Percentiles rank a stretch among this genome's conserved stretches.
Conservation (phyloP, 1,284 basidiomycete genomes). For the Tremellales sp. region DNA sequence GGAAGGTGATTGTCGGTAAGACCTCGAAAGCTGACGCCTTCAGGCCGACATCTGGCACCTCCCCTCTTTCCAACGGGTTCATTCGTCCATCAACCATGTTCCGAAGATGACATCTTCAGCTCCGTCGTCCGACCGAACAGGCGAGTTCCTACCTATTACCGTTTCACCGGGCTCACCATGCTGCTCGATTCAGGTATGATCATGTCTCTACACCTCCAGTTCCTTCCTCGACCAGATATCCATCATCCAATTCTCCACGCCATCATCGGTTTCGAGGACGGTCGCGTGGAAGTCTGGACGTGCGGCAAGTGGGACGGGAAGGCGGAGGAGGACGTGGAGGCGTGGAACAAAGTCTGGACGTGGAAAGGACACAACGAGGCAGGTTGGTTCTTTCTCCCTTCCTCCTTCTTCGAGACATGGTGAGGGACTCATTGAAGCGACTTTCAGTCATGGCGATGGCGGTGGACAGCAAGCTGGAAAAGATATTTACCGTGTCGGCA, state of each 20-base stretch:
- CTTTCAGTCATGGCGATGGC: conserved; percentile 76
- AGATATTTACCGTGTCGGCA: conserved; percentile 75
- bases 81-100: conserved; percentile 57
- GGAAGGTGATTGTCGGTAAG: conserved; percentile 2
- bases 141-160: background rate
- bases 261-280: conserved; percentile 75
- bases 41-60: conserved; percentile 77
- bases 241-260: conserved; percentile 53
- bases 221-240: too few species aligned
- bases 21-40: conserved; percentile 3
- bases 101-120: conserved; percentile 7
- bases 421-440: too few species aligned
- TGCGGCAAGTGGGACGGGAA: conserved; percentile 41
- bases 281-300: conserved; percentile 63
- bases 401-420: too few species aligned
- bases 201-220: conserved; percentile 70
- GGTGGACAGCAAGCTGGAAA: conserved; percentile 57
- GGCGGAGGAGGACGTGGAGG: background rate
- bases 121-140: background rate
- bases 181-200: conserved; percentile 60
- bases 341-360: conserved; percentile 55
- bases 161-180: background rate
- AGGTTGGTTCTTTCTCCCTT: conserved; percentile 50
- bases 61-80: conserved; percentile 60
- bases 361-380: conserved; percentile 71